These are phyloP conservation scores for Sicyos baderoa DNA, from an alignment of 306 rosid species.

Conservation along the genomic window DNA sequence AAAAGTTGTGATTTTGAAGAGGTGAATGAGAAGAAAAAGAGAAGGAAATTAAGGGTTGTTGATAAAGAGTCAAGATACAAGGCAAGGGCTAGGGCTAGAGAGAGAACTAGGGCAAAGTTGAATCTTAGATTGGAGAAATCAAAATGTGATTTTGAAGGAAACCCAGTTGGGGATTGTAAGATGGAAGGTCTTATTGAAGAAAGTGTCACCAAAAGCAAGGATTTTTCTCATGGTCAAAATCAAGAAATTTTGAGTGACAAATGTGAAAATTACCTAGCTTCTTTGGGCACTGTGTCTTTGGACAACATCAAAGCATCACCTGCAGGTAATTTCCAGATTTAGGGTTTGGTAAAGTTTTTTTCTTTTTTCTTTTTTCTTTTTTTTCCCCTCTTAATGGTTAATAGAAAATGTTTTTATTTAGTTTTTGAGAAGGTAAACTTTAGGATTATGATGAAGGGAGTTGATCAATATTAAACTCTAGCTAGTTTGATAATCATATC, in stretches of 20 bases:
- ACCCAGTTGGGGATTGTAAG: background rate
- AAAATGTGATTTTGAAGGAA: background rate
- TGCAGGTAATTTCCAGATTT: constrained; percentile 6
- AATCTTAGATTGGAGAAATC: constrained; percentile 7
- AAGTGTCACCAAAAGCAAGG: background rate
- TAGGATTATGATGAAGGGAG: no score
- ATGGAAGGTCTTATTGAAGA: background rate
- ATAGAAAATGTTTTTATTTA: no score
- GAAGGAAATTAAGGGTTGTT: constrained; percentile 18
- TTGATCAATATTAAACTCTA: no score
- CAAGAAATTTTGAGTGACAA: no score
- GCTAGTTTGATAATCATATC: no score
- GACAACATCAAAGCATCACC: constrained; percentile 9
- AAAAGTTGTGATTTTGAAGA: constrained; percentile 10
- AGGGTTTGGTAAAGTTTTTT: constrained; percentile 5
- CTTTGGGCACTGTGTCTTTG: constrained; percentile 4
- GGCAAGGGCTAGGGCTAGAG: constrained; percentile 50
- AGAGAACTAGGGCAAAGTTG: constrained; percentile 37
- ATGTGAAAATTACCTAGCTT: background rate
- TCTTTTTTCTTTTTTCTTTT: background rate
- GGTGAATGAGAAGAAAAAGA: background rate
- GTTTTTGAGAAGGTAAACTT: no score
- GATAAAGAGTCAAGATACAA: constrained; percentile 39
- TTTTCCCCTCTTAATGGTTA: background rate
- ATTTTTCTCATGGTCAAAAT: background rate